phyloP scores from a whole-genome alignment of 805 yeast genomes.

The Myxozyma sirexii region DNA sequence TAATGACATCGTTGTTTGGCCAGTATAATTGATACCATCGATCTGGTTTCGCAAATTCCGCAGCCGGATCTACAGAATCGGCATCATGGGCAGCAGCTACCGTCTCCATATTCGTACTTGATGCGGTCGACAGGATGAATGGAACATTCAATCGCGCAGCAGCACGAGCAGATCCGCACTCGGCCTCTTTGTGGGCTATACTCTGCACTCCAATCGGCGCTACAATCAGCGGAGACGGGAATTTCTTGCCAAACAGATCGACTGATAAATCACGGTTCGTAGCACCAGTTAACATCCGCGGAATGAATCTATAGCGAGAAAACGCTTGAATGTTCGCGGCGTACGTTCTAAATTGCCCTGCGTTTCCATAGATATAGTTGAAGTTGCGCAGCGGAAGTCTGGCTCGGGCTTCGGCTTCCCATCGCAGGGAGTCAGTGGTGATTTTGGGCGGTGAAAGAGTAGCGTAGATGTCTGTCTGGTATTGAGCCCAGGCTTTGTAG shows the following conservation, averaged over 20 bases:
- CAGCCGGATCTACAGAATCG: neutral
- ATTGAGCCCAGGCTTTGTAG: constrained; percentile 23
- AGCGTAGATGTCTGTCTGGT: constrained; percentile 22
- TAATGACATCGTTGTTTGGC: constrained; percentile 31
- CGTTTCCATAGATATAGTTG: constrained; percentile 26
- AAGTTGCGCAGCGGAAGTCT: constrained; percentile 15
- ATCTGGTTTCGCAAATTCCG: constrained; percentile 4
- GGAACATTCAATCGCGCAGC: constrained; percentile 38
- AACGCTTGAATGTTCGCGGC: constrained; percentile 26
- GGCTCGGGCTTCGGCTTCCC: constrained; percentile 20
- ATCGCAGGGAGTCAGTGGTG: constrained; percentile 9
- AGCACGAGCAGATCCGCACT: constrained; percentile 38
- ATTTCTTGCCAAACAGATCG: constrained; percentile 34
- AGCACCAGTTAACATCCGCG: constrained; percentile 26
- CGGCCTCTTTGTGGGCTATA: constrained; percentile 38
- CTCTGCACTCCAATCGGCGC: constrained; percentile 41
- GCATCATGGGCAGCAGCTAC: constrained; percentile 28
- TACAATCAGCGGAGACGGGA: constrained; percentile 36
- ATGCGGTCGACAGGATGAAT: constrained; percentile 39
- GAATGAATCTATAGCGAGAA: constrained; percentile 20
- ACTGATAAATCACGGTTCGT: constrained; percentile 21
- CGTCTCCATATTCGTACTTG: constrained; percentile 30
- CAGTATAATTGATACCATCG: constrained; percentile 35
- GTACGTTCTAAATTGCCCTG: constrained; percentile 20
- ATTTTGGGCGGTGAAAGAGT: constrained; percentile 17